Evolutionary conservation across 208 protist species (phyloP).

Genomic region (Tritrichomonas musculus): DNA sequence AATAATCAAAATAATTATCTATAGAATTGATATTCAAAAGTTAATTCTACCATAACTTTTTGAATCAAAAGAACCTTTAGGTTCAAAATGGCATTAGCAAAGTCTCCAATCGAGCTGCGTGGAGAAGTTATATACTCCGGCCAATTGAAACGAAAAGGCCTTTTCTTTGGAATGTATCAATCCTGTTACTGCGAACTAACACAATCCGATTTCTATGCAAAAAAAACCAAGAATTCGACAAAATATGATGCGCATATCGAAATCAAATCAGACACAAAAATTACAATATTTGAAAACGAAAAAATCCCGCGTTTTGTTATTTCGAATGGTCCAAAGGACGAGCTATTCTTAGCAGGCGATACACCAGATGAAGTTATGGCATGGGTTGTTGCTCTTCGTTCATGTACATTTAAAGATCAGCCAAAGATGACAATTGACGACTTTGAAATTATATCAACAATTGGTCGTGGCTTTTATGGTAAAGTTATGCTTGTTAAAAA

Average conservation of each 20-base stretch:
- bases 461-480: conserved; percentile 63
- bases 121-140: background rate
- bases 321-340: background rate
- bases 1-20: too few relatives aligned
- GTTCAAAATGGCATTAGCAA: too few relatives aligned
- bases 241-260: background rate
- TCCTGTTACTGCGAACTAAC: background rate
- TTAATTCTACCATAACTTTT: too few relatives aligned
- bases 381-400: background rate
- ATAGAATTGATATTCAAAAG: too few relatives aligned
- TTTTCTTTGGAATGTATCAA: background rate
- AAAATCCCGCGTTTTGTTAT: background rate
- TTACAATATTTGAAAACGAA: background rate
- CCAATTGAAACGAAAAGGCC: background rate
- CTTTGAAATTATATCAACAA: conserved; percentile 59
- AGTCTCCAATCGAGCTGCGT: too few relatives aligned
- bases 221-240: background rate
- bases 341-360: background rate
- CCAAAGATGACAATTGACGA: conserved; percentile 41
- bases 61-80: too few relatives aligned
- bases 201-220: background rate
- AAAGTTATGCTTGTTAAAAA: conserved; percentile 59
- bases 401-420: background rate
- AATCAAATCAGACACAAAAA: background rate
- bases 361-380: background rate